phyloP scores from a whole-genome alignment of 352 stramenopile genomes.

The Phytopythium delawarense region DNA sequence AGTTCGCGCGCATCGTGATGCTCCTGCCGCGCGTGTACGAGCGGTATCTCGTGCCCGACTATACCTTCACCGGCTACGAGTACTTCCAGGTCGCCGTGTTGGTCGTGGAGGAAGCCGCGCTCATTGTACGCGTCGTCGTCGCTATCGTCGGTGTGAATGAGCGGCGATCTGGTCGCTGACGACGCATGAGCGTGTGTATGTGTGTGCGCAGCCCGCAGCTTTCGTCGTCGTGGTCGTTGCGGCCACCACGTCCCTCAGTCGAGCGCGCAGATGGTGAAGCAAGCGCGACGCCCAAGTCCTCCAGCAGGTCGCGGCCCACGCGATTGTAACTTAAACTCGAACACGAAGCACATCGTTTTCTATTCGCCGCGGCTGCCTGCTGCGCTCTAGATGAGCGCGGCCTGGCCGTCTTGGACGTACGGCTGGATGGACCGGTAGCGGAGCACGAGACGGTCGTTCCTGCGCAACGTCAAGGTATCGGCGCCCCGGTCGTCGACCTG shows the following conservation, averaged over 20 bases:
- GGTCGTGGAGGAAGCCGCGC: constrained; percentile 49
- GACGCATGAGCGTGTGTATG: neutral
- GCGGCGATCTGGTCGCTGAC: neutral
- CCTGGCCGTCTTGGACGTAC: constrained; percentile 52
- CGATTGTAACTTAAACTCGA: neutral
- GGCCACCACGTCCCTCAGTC: constrained; percentile 12
- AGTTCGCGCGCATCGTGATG: constrained; percentile 67
- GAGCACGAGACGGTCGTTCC: constrained; percentile 64
- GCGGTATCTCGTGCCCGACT: constrained; percentile 46
- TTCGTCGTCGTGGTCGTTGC: constrained; percentile 71
- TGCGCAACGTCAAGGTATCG: constrained; percentile 56
- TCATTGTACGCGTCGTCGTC: constrained; percentile 51
- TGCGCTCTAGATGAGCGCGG: constrained; percentile 44
- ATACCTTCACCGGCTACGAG: constrained; percentile 65
- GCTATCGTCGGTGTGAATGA: neutral
- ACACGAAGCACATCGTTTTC: too few relatives aligned
- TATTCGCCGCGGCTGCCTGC: neutral
- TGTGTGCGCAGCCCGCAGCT: constrained; percentile 40
- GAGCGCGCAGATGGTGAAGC: constrained; percentile 6
- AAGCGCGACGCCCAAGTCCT: neutral
- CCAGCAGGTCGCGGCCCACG: neutral
- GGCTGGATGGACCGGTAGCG: constrained; percentile 59
- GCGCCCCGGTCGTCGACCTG: constrained; percentile 70
- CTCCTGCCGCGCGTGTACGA: constrained; percentile 61
- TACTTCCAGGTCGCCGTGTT: constrained; percentile 70